Conservation (phyloP, 2,329 filamentous ascomycete species). For the Didymella keratinophila region DNA sequence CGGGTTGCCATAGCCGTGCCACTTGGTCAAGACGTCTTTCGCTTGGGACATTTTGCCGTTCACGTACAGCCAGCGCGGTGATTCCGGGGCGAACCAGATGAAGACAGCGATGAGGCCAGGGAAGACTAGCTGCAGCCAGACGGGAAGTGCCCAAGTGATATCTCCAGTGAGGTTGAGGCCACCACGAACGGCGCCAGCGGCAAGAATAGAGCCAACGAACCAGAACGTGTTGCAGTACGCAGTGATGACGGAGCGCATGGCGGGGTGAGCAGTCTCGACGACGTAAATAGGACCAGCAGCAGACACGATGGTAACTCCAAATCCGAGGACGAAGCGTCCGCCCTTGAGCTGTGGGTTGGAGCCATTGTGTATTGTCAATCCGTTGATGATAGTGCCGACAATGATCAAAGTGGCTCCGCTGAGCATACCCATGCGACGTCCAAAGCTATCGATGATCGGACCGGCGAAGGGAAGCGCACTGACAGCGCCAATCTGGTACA, state of each 20-base stretch:
- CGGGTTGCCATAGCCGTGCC: slow-evolving; percentile 60
- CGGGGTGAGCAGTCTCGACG: slow-evolving; percentile 70
- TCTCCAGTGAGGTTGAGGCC: slow-evolving; percentile 47
- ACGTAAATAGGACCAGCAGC: slow-evolving; percentile 69
- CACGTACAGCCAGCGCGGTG: slow-evolving; percentile 58
- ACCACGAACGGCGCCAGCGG: slow-evolving; percentile 60
- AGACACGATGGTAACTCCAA: slow-evolving; percentile 67
- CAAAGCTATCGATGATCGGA: background rate
- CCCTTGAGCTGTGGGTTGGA: slow-evolving; percentile 56
- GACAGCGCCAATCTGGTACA: slow-evolving; percentile 5
- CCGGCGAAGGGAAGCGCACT: background rate
- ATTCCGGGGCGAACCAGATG: slow-evolving; percentile 63
- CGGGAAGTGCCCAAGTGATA: slow-evolving; percentile 59
- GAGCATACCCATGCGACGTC: background rate
- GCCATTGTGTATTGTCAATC: background rate
- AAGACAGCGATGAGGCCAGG: slow-evolving; percentile 54
- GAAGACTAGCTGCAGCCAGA: slow-evolving; percentile 44
- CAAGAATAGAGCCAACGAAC: slow-evolving; percentile 61
- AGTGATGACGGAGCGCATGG: slow-evolving; percentile 67
- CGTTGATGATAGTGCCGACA: background rate
- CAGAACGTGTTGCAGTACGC: slow-evolving; percentile 64
- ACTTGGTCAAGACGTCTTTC: slow-evolving; percentile 63
- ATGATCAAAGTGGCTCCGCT: background rate
- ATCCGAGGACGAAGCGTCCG: slow-evolving; percentile 68
- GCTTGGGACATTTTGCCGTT: slow-evolving; percentile 65